Percentiles rank a stretch among this genome's conserved stretches.
phyloP scores from a whole-genome alignment of 305 asterid genomes.

The Caryopteris hybrid region DNA sequence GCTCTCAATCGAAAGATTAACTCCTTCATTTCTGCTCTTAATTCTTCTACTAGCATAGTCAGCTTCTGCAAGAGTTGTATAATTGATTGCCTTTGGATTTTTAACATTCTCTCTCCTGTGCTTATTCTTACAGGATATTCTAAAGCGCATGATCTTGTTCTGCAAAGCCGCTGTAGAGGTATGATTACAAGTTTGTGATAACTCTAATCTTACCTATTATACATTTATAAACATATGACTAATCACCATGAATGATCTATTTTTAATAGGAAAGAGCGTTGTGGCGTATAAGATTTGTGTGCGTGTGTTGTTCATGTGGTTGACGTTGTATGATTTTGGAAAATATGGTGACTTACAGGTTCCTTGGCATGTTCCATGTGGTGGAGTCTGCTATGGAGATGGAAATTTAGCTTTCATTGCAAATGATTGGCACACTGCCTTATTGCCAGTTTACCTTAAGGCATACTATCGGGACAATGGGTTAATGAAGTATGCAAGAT shows the following conservation, averaged over 20 bases:
- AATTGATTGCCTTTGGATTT: not conserved
- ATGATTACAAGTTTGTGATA: conserved; percentile 11
- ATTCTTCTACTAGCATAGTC: not conserved
- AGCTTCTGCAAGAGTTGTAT: not conserved
- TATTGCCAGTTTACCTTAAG: conserved; percentile 88
- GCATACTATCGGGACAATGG: conserved; percentile 94
- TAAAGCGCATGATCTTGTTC: conserved; percentile 87
- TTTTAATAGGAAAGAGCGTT: not conserved
- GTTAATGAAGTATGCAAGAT: conserved; percentile 77
- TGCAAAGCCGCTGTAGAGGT: conserved; percentile 99
- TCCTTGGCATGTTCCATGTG: conserved; percentile 98
- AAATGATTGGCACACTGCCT: conserved; percentile 98
- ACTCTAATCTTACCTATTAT: not conserved
- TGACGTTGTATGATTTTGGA: conserved; percentile 10
- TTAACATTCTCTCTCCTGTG: not conserved
- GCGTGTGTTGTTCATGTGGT: not conserved
- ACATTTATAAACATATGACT: not conserved
- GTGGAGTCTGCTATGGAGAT: conserved; percentile 97
- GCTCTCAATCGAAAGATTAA: too few relatives aligned
- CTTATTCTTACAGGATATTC: conserved; percentile 68
- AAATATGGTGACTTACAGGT: conserved; percentile 43
- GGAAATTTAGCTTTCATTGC: conserved; percentile 93
- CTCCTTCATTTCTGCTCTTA: too few relatives aligned
- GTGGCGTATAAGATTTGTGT: not conserved
- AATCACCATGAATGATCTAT: not conserved